These are phyloP conservation scores for Boletus bicolor DNA, from an alignment of 768 basidiomycete species.

Conservation along the genomic window DNA sequence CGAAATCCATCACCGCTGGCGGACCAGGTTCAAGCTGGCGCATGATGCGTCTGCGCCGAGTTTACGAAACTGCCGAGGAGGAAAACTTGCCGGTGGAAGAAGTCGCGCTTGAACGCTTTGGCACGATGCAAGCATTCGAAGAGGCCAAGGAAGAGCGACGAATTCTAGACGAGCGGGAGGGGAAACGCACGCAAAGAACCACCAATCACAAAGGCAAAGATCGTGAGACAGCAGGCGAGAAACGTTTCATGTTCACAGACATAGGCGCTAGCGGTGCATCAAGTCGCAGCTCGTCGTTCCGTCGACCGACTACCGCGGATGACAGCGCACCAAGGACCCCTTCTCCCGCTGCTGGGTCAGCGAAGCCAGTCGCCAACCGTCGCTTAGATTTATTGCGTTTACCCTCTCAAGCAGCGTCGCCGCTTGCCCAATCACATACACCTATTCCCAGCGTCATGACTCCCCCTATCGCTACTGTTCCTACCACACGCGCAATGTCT, in stretches of 20 bases:
- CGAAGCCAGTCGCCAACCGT: slow-evolving; percentile 40
- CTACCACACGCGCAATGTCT: slow-evolving; percentile 50
- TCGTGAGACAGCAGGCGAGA: slow-evolving; percentile 40
- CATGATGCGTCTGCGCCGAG: slow-evolving; percentile 91
- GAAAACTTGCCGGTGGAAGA: slow-evolving; percentile 70
- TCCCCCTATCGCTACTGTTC: slow-evolving; percentile 43
- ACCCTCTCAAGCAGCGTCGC: slow-evolving; percentile 58
- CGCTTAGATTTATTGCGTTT: slow-evolving; percentile 62
- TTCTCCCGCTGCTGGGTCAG: slow-evolving; percentile 29
- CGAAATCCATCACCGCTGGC: slow-evolving; percentile 65
- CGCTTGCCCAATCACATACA: slow-evolving; percentile 62
- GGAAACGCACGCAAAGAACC: slow-evolving; percentile 42
- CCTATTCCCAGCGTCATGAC: slow-evolving; percentile 92
- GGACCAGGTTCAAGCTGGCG: slow-evolving; percentile 95
- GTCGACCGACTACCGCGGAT: slow-evolving; percentile 67
- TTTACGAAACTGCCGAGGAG: slow-evolving; percentile 89
- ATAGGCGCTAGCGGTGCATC: slow-evolving; percentile 59
- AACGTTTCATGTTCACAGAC: slow-evolving; percentile 68
- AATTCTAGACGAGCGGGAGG: slow-evolving; percentile 79
- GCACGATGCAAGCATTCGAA: slow-evolving; percentile 77
- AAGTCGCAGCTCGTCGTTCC: slow-evolving; percentile 84
- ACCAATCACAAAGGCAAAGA: slow-evolving; percentile 37
- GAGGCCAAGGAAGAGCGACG: slow-evolving; percentile 86
- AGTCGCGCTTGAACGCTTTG: slow-evolving; percentile 86
- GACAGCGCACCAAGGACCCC: slow-evolving; percentile 61